phyloP scores from a whole-genome alignment of 2,329 filamentous ascomycete genomes.

The Fusarium guadeloupense region DNA sequence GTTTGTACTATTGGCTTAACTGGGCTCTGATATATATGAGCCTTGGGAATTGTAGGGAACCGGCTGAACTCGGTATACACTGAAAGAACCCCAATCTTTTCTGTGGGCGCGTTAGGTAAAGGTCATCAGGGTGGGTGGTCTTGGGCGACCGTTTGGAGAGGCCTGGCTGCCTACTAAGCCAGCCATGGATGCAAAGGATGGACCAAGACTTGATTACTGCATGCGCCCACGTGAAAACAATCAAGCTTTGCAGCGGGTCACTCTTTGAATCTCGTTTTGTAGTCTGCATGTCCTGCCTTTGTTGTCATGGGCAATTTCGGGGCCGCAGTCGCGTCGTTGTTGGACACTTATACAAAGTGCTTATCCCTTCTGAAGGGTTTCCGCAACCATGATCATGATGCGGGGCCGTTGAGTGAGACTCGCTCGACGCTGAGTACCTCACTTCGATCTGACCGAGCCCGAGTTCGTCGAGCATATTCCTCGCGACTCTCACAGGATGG shows the following conservation, averaged over 20 bases:
- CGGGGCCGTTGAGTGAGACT: constrained; percentile 38
- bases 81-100: constrained; percentile 6
- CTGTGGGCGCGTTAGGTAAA: constrained; percentile 19
- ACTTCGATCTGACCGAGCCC: constrained; percentile 52
- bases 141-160: no score
- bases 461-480: constrained; percentile 56
- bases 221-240: constrained; percentile 39
- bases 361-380: constrained; percentile 53
- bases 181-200: no score
- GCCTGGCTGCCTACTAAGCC: no score
- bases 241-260: constrained; percentile 5
- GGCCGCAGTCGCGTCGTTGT: constrained; percentile 54
- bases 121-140: constrained; percentile 9
- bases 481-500: constrained; percentile 54
- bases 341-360: constrained; percentile 59
- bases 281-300: constrained; percentile 2
- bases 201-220: no score
- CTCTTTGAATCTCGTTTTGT: no score
- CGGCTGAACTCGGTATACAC: constrained; percentile 10
- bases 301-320: constrained; percentile 52
- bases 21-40: no score
- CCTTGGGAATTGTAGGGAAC: not conserved
- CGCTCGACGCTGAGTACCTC: constrained; percentile 46
- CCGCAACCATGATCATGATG: constrained; percentile 29
- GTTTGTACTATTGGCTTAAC: no score